Evolutionary conservation across 1,284 basidiomycete genomes (phyloP), one percentile per base, ranked within the genome.

Genomic region (Irpex sp.): DNA sequence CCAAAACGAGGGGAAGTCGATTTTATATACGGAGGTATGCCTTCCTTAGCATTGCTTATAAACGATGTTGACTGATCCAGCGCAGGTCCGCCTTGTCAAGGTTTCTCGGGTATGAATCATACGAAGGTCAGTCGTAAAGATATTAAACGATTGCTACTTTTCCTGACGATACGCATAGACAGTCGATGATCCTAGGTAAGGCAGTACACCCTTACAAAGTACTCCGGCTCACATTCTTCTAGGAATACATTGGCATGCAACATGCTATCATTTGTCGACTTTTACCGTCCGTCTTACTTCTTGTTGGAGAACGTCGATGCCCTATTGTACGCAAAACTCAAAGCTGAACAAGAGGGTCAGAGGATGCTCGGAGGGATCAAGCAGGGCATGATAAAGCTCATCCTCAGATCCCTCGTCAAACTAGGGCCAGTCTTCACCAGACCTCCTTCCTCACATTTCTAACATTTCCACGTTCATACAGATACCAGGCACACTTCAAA

Each of bases 181-280:
- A 76, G 76, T 79, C 9, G 79, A 88, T 73, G 88, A 90, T 67
- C 76, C 82, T 58, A 80, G 88, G 85, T 85, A 73, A 21, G 31
- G 31, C 56, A 26, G 51, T 60, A 56, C 36, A 48, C n/a, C 19
- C 48, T 17, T 49, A 37, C 5, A 5, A 17, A n/a, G 31, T 34
- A 52, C 52, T 44, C 40, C 4, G 4, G 9, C 40, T 47, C 19
- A 21, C 3, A 9, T 7, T 13, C 21, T 9, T 52, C 5, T 13
- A 88, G 87, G 67, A 85, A 83, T 34, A 85, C 87, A 2, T 75
- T 90, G 52, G 78, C 86, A 1, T 84, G 82, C 69, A 89, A 87
- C 63, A 89, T 89, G 84, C 75, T 92, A 4, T 85, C 86, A n/a
- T 90, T 82, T 68, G 85, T 88, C n/a, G 89, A 92, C 67, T 80